phyloP scores from a whole-genome alignment of 2,329 filamentous ascomycete species.

The Neopestalotiopsis rosae region DNA sequence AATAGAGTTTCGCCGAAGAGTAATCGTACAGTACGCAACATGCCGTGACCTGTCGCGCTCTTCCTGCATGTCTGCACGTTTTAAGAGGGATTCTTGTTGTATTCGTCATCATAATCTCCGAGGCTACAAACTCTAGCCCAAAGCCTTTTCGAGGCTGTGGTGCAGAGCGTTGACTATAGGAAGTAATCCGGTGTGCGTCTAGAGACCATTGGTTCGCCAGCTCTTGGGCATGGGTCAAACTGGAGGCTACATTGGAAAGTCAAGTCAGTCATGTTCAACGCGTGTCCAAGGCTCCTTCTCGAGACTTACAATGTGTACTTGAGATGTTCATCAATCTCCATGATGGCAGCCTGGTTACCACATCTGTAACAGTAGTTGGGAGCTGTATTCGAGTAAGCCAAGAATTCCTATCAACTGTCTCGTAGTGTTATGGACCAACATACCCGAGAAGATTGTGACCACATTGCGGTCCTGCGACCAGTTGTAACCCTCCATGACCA shows the following conservation, averaged over 20 bases:
- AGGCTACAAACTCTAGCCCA: background rate
- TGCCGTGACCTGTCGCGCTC: background rate
- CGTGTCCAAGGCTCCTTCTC: background rate
- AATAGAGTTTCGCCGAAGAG: constrained; percentile 12
- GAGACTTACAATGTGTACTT: constrained; percentile 96
- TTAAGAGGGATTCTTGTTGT: background rate
- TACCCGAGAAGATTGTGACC: constrained; percentile 97
- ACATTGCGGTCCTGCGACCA: constrained; percentile 99
- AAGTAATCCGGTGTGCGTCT: constrained; percentile 98
- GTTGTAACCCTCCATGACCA: constrained; percentile 99
- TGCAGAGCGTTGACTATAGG: constrained; percentile 64
- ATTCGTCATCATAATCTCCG: constrained; percentile 15
- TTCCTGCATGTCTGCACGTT: background rate
- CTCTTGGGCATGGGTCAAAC: constrained; percentile 97
- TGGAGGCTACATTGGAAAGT: constrained; percentile 74
- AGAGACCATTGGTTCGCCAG: constrained; percentile 98
- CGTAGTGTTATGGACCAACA: constrained; percentile 27
- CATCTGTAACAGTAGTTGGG: constrained; percentile 98
- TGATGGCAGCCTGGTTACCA: constrained; percentile 99
- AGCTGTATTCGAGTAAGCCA: constrained; percentile 48
- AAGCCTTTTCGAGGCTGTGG: background rate
- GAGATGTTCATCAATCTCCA: constrained; percentile 99
- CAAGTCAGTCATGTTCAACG: background rate
- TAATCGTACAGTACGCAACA: constrained; percentile 19
- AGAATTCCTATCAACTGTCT: background rate